Conservation (phyloP, 108 stramenopile species). For the Pseudonitzschia delicatissima region DNA sequence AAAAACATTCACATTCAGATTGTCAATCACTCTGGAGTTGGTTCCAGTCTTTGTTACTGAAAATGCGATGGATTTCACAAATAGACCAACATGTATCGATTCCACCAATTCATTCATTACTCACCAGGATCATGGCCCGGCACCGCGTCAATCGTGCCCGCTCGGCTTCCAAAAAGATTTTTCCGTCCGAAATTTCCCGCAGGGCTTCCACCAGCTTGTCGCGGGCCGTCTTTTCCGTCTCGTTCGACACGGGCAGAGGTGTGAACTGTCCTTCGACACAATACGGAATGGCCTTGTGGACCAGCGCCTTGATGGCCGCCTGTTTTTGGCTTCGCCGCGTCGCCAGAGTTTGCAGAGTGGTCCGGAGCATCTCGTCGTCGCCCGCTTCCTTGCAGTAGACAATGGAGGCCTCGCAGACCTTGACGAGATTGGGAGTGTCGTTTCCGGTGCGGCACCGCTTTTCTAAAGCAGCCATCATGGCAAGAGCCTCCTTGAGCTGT, state of each 20-base stretch:
- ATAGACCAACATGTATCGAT: neutral
- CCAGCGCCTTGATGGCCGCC: conserved; percentile 62
- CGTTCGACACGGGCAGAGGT: conserved; percentile 28
- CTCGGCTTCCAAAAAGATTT: conserved; percentile 97
- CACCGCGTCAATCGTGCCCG: conserved; percentile 86
- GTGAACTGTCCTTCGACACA: conserved; percentile 48
- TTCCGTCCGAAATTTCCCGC: conserved; percentile 95
- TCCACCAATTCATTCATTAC: conserved; percentile 17
- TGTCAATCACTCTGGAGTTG: too few relatives aligned
- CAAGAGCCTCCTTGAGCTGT: conserved; percentile 61
- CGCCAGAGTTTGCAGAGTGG: conserved; percentile 62
- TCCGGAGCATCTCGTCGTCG: conserved; percentile 51
- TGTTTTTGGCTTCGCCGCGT: conserved; percentile 83
- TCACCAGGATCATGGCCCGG: conserved; percentile 73
- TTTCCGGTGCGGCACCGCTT: conserved; percentile 86
- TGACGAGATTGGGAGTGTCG: conserved; percentile 68
- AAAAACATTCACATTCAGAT: too few relatives aligned
- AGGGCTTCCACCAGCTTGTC: conserved; percentile 80
- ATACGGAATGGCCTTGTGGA: conserved; percentile 68
- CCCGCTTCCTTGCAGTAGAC: conserved; percentile 55
- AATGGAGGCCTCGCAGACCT: conserved; percentile 68
- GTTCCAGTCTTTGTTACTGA: too few relatives aligned
- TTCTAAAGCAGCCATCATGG: conserved; percentile 73
- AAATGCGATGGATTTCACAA: neutral
- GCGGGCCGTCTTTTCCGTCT: conserved; percentile 27